Evolutionary conservation across 2,329 filamentous ascomycete species (phyloP), one percentile per base, ranked within the genome.

Genomic region (Zymoseptoria crescenta): DNA sequence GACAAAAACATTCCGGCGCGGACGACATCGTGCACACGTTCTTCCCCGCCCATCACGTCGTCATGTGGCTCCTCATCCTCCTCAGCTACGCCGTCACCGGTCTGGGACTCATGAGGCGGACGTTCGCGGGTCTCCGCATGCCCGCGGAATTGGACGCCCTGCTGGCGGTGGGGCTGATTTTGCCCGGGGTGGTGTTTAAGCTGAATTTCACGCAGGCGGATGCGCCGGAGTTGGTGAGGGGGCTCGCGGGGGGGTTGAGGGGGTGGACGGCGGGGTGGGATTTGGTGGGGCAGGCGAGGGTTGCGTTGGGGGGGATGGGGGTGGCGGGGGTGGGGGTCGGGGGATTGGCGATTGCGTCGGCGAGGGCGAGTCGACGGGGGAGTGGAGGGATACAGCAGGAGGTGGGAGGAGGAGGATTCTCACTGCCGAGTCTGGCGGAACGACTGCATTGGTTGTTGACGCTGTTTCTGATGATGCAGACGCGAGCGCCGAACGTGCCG

Each of bases 1-100:
- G 94, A 4, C 93, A 97, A 71, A 99, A 99, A 73, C 92, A 91
- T 67, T 88, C 94, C 1, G 92, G 92, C n/a, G 88, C 87, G 48
- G 85, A 91, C 27, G 94, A 97, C 69, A 89, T 97, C 52, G 88
- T 89, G 62, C 89, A 87, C 60, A 78, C 74, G 4, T 87, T 90
- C 69, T 78, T 96, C 56, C 76, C 81, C 16, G 76, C 81, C 0
- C 81, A 89, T 58, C 85, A 85, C 1, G 72, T 78, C 28, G 69
- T 88, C 0, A 82, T 99, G 3, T 99, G 94, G 94, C 65, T 74
- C 1, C 74, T 96, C 8, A 80, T 96, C 21, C 78, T 85, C 48
- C 72, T 81, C 10, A 86, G 87, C 1, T 96, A 96, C 71, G 72
- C 83, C 16, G 80, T 85, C 66, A 76, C 85, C 49, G 79, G 78